Evolutionary conservation across 306 rosid species (phyloP), one percentile per base, ranked within the genome.

Genomic region (Sesbania bispinosa): DNA sequence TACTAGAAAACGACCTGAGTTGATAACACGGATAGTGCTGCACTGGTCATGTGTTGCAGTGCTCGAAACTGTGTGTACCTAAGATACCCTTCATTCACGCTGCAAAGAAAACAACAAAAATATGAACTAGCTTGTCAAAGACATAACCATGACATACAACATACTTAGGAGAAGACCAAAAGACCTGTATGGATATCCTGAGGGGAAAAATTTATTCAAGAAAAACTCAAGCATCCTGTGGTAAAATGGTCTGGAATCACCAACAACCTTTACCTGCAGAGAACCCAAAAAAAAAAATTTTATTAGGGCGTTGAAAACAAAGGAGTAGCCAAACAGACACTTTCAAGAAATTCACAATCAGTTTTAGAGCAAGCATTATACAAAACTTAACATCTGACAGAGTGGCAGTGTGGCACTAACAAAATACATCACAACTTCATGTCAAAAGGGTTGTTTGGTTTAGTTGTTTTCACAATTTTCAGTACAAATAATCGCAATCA

Each of bases 51-150:
- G 65, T 92, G 96, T 62, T 92, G 98, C 75, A 92, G 62, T 0
- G 98, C 98, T 33, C 98, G 90, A 73, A 92, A 92, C 65, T 92
- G 96, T 0, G 98, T 89, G 80, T 89, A 89, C 72, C 92, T 88
- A 39, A 92, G 90, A 54, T 89, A 92, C 8, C 98, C 98, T 71
- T 92, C 96, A 61, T 81, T 89, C 55, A 89, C 96, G 75, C 98
- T 92, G 83, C 66, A 83, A 42, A 24, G 23, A 0, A 60, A 76
- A 69, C 29, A 57, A 4, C 2, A 6, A 76, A 62, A 42, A 57
- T 71, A 10, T 21, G n/a, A 26, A 15, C 42, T 27, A 4, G 36
- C 54, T 14, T 24, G 36, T 21, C 48, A 2, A 10, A 43, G 32
- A 76, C 14, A 54, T 72, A 10, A 23, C 43, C 9, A 47, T 41